Conservation (phyloP, 1,139 yeast species). For the Yamadazyma atmosphaerica region DNA sequence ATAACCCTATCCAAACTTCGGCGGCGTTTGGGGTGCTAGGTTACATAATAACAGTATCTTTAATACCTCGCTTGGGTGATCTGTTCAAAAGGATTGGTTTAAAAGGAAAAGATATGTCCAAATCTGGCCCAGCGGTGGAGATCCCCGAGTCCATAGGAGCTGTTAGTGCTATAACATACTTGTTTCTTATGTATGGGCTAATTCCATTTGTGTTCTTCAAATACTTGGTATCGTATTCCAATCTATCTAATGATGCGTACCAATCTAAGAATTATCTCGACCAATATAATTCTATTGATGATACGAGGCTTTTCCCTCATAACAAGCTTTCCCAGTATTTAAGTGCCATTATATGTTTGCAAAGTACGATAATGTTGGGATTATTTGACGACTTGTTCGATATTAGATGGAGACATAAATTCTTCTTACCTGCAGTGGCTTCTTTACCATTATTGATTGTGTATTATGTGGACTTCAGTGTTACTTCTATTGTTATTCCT, state of each 20-base stretch:
- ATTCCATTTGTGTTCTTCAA: constrained; percentile 89
- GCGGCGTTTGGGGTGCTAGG: constrained; percentile 70
- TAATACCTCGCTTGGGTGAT: constrained; percentile 68
- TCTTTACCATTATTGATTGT: constrained; percentile 88
- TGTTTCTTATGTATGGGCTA: constrained; percentile 77
- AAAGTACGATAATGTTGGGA: constrained; percentile 83
- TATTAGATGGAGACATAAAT: constrained; percentile 95
- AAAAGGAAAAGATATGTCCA: constrained; percentile 80
- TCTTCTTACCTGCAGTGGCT: constrained; percentile 92
- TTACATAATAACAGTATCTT: constrained; percentile 51
- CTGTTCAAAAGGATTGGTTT: constrained; percentile 77
- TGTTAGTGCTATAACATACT: constrained; percentile 76
- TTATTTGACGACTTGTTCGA: constrained; percentile 94
- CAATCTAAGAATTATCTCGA: constrained; percentile 33
- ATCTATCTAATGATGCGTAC: constrained; percentile 35
- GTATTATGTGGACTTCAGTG: constrained; percentile 91
- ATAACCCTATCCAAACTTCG: constrained; percentile 49
- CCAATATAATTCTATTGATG: constrained; percentile 37
- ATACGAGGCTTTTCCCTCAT: constrained; percentile 63
- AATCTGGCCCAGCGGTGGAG: constrained; percentile 50
- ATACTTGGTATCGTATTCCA: constrained; percentile 58
- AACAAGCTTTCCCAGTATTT: constrained; percentile 82
- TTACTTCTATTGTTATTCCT: constrained; percentile 88
- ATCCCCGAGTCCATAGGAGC: constrained; percentile 93
- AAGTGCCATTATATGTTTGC: constrained; percentile 80